Percentiles rank a stretch among this genome's conserved stretches.
Evolutionary conservation across 1,139 yeast genomes (phyloP).

Genomic region (Saccharomycopsis hybrid): DNA sequence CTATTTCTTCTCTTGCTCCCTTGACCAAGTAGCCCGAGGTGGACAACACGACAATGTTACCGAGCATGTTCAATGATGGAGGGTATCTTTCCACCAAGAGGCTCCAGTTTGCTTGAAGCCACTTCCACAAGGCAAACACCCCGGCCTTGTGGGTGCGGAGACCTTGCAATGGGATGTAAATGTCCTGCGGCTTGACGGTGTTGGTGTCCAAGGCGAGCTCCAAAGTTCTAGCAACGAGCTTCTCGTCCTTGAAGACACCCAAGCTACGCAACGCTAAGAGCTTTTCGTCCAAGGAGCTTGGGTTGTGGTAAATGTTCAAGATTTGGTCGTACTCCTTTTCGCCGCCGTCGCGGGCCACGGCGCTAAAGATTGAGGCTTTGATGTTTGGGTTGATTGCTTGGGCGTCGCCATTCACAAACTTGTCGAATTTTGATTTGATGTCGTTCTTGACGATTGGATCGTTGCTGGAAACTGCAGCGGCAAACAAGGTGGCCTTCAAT

Average conservation of each 20-base stretch:
- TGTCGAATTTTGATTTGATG: constrained; percentile 51
- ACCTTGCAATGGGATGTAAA: constrained; percentile 70
- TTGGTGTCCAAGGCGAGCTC: constrained; percentile 59
- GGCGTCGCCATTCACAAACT: constrained; percentile 57
- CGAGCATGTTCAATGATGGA: constrained; percentile 71
- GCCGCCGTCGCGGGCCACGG: constrained; percentile 65
- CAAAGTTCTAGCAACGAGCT: constrained; percentile 54
- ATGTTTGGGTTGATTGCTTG: constrained; percentile 76
- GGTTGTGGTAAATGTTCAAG: constrained; percentile 55
- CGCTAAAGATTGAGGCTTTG: constrained; percentile 60
- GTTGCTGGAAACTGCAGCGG: constrained; percentile 42
- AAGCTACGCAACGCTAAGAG: constrained; percentile 66
- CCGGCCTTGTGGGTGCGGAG: constrained; percentile 58
- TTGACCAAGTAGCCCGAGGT: constrained; percentile 60
- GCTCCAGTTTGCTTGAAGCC: constrained; percentile 76
- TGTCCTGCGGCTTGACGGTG: constrained; percentile 71
- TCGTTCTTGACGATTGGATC: constrained; percentile 49
- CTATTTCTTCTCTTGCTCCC: constrained; percentile 51
- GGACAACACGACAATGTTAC: constrained; percentile 60
- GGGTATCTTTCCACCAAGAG: constrained; percentile 59
- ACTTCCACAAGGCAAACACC: constrained; percentile 58
- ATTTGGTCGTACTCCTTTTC: constrained; percentile 57
- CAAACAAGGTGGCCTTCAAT: constrained; percentile 66
- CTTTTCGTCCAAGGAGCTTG: constrained; percentile 67
- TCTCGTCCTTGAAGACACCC: constrained; percentile 60